phyloP scores from a whole-genome alignment of 768 basidiomycete genomes.

The Tricholoma furcatifolium region DNA sequence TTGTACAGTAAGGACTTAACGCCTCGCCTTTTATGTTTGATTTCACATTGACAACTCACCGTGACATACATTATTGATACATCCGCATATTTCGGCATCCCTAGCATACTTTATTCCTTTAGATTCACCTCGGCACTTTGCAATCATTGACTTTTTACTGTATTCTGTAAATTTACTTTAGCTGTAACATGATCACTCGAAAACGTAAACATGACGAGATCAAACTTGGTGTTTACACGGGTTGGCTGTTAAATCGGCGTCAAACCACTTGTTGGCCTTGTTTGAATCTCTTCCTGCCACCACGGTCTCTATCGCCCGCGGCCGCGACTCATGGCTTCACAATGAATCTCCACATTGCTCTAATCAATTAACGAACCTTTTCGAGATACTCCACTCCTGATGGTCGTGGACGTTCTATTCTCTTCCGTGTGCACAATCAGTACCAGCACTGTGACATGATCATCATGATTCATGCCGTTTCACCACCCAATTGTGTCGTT shows the following conservation, averaged over 20 bases:
- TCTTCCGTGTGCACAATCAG: not conserved
- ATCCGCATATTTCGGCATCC: not conserved
- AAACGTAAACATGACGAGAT: too few relatives aligned
- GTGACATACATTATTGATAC: not conserved
- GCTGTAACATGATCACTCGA: too few relatives aligned
- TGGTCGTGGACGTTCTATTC: not conserved
- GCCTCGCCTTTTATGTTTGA: not conserved
- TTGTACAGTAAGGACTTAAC: constrained; percentile 33
- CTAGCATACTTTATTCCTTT: constrained; percentile 2
- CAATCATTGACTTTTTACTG: too few relatives aligned
- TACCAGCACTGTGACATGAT: too few relatives aligned
- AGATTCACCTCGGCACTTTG: not conserved
- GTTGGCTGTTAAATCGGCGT: too few relatives aligned
- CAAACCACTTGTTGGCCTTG: too few relatives aligned
- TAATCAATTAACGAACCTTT: not conserved
- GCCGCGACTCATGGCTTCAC: too few relatives aligned
- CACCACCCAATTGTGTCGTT: not conserved
- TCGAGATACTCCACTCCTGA: not conserved
- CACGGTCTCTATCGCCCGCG: too few relatives aligned
- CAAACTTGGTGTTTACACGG: too few relatives aligned
- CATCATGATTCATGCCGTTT: not conserved
- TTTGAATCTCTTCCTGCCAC: too few relatives aligned
- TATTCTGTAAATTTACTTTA: too few relatives aligned
- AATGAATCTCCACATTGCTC: not conserved
- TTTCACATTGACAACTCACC: not conserved